These are phyloP conservation scores for Coemansia sp. DNA, from an alignment of 192 early-diverging fungal genomes.

Conservation along the genomic window DNA sequence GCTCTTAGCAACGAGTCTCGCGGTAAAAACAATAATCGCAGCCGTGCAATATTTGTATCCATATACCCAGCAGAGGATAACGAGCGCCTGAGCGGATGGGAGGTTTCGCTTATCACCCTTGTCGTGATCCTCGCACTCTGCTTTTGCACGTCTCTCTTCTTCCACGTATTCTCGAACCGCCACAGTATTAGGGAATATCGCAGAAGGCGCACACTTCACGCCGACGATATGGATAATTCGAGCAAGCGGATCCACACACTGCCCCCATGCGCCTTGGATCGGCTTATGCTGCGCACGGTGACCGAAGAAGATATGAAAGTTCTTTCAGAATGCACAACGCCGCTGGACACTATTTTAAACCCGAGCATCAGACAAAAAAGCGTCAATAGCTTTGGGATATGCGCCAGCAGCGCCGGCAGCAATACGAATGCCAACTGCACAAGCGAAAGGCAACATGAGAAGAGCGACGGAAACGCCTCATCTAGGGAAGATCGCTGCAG, in stretches of 20 bases:
- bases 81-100: slow-evolving; percentile 47
- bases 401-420: neutral
- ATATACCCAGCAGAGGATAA: slow-evolving; percentile 32
- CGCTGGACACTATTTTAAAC: slow-evolving; percentile 41
- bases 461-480: neutral
- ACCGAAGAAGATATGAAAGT: slow-evolving; percentile 29
- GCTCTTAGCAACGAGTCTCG: slow-evolving; percentile 30
- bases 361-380: slow-evolving; percentile 17
- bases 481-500: neutral
- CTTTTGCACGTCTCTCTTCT: slow-evolving; percentile 43
- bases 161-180: slow-evolving; percentile 37
- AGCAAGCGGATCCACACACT: slow-evolving; percentile 42
- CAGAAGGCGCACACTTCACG: neutral
- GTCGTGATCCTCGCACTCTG: slow-evolving; percentile 47
- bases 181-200: slow-evolving; percentile 9
- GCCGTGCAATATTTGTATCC: slow-evolving; percentile 50
- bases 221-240: neutral
- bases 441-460: neutral
- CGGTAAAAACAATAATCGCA: slow-evolving; percentile 9
- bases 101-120: slow-evolving; percentile 46
- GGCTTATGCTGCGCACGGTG: slow-evolving; percentile 42
- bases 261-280: slow-evolving; percentile 47
- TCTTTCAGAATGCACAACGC: slow-evolving; percentile 40
- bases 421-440: neutral
- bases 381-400: neutral